Evolutionary conservation across 345 rosid genomes (phyloP).

Genomic region (Moricandia moricandioides): DNA sequence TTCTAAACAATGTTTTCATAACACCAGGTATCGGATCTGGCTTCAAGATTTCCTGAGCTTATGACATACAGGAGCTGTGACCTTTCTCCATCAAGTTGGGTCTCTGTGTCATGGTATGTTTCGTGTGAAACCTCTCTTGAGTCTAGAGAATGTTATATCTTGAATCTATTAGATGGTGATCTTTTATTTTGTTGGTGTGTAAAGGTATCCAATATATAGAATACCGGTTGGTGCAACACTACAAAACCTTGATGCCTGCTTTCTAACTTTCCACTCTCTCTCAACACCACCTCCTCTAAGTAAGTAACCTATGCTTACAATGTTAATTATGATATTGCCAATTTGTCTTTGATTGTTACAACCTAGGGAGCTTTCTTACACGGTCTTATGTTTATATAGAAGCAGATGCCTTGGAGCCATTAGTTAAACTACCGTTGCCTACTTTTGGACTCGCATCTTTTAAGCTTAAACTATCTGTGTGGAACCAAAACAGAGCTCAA

Average conservation of each 20-base stretch:
- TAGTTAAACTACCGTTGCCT: conserved; percentile 54
- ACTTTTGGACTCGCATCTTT: conserved; percentile 85
- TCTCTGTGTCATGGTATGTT: conserved; percentile 86
- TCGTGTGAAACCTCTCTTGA: neutral
- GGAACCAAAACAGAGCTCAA: conserved; percentile 57
- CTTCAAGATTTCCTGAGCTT: conserved; percentile 69
- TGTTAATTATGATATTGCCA: neutral
- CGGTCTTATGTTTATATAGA: neutral
- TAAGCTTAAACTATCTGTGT: conserved; percentile 70
- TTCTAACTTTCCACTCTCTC: conserved; percentile 73
- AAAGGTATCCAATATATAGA: conserved; percentile 80
- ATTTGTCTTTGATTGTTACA: conserved; percentile 7
- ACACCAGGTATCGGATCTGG: conserved; percentile 61
- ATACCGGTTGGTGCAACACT: conserved; percentile 83
- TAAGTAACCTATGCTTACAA: conserved; percentile 21
- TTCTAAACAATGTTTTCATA: neutral
- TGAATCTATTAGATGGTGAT: neutral
- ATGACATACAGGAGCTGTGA: conserved; percentile 74
- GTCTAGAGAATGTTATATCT: neutral
- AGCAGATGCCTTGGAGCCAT: conserved; percentile 47
- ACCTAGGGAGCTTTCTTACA: conserved; percentile 10
- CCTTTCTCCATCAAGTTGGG: conserved; percentile 82
- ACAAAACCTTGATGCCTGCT: conserved; percentile 89
- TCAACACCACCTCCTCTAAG: conserved; percentile 44
- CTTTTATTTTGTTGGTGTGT: neutral